Percentiles rank a stretch among this genome's conserved stretches.
phyloP scores from a whole-genome alignment of 1,284 basidiomycete species.

The Ustilago cynodontis region DNA sequence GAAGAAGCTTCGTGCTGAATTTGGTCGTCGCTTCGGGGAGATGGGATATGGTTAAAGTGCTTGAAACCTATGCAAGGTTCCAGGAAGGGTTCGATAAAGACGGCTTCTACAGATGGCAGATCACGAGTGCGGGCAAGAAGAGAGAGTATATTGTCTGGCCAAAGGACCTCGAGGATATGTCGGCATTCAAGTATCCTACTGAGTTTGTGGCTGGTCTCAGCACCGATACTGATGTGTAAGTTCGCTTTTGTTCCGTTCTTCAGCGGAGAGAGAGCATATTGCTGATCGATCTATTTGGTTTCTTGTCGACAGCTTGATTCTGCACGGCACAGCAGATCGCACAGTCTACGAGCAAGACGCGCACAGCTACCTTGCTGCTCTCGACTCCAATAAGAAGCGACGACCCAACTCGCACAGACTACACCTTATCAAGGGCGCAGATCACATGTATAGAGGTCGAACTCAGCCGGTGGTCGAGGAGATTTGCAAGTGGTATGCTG shows the following conservation, averaged over 20 bases:
- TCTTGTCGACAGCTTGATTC: conserved; percentile 22
- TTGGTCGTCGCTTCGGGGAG: conserved; percentile 22
- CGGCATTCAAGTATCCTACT: conserved; percentile 18
- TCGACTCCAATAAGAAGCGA: conserved; percentile 17
- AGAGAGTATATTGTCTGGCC: conserved; percentile 37
- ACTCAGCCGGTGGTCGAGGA: conserved; percentile 26
- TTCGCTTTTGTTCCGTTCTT: neutral
- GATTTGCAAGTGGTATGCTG: conserved; percentile 29
- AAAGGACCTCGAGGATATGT: conserved; percentile 37
- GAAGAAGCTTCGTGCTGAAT: conserved; percentile 12
- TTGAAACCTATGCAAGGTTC: conserved; percentile 23
- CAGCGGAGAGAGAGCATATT: neutral
- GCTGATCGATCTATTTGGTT: neutral
- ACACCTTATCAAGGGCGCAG: conserved; percentile 48
- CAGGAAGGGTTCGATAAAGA: conserved; percentile 29
- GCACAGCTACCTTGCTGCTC: conserved; percentile 29
- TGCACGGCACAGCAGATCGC: conserved; percentile 50
- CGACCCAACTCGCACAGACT: conserved; percentile 32
- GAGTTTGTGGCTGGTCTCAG: conserved; percentile 24
- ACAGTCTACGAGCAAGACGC: conserved; percentile 42
- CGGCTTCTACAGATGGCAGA: conserved; percentile 52
- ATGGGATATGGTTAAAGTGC: conserved; percentile 20
- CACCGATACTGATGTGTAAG: conserved; percentile 32
- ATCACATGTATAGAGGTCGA: conserved; percentile 49
- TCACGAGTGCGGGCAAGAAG: conserved; percentile 49